These are phyloP conservation scores for Pleurotus eryngii DNA, from an alignment of 768 basidiomycete species.

Conservation along the genomic window DNA sequence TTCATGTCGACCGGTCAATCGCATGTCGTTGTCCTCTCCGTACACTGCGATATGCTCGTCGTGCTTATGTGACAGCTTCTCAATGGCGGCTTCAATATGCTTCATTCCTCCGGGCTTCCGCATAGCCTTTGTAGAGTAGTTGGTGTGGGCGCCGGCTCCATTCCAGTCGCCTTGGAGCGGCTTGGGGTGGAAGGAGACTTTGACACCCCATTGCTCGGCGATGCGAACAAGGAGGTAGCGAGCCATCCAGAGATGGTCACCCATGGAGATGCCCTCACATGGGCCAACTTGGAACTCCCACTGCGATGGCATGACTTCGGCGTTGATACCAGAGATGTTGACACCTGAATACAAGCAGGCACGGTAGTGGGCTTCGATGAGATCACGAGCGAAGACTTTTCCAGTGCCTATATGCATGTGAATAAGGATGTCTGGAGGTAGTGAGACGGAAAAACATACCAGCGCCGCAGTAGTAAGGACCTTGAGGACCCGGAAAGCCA, in stretches of 20 bases:
- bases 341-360: conserved; percentile 93
- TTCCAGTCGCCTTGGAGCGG: conserved; percentile 98
- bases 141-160: conserved; percentile 98
- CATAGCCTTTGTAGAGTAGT: conserved; percentile 94
- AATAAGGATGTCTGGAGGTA: conserved; percentile 15
- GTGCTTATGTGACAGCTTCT: conserved; percentile 89
- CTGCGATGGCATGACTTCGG: conserved; percentile 99
- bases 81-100: conserved; percentile 87
- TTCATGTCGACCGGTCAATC: conserved; percentile 96
- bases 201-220: conserved; percentile 96
- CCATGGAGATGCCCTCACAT: conserved; percentile 96
- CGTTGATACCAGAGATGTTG: conserved; percentile 99
- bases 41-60: conserved; percentile 96
- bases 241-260: conserved; percentile 99
- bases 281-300: conserved; percentile 99
- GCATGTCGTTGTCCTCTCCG: conserved; percentile 95
- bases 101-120: conserved; percentile 94
- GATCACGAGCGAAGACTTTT: conserved; percentile 97
- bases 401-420: conserved; percentile 66
- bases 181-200: conserved; percentile 99
- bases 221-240: conserved; percentile 94
- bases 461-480: conserved; percentile 99
- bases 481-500: conserved; percentile 99
- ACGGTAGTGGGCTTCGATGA: conserved; percentile 98
- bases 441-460: conserved; percentile 47